phyloP scores from a whole-genome alignment of 148 eudicot genomes.

The Diospyros kaki region DNA sequence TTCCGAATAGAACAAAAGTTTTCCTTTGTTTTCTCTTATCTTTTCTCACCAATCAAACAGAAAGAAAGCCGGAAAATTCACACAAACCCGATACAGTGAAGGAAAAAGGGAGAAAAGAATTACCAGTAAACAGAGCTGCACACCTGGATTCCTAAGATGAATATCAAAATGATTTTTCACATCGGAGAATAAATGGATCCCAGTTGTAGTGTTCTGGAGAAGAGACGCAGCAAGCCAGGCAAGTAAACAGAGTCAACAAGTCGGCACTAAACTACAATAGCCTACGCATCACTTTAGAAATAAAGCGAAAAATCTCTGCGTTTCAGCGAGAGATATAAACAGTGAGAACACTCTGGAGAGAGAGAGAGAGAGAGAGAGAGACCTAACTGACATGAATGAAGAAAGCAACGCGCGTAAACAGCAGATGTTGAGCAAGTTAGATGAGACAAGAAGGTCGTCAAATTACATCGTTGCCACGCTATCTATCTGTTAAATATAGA shows the following conservation, averaged over 20 bases:
- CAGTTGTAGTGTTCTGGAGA: background rate
- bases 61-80: background rate
- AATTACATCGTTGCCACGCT: too few species aligned
- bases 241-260: background rate
- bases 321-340: too few species aligned
- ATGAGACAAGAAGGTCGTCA: too few species aligned
- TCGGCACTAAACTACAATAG: background rate
- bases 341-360: background rate
- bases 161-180: background rate
- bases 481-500: too few species aligned
- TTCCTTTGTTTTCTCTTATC: background rate
- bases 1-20: background rate
- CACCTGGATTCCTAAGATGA: background rate
- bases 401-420: too few species aligned
- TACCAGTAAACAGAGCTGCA: background rate
- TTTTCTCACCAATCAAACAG: constrained; percentile 5
- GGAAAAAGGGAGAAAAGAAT: background rate
- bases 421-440: too few species aligned
- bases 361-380: background rate
- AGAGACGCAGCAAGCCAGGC: background rate
- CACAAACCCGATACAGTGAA: background rate
- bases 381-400: too few species aligned
- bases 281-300: background rate
- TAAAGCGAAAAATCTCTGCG: too few species aligned
- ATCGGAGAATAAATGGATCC: background rate